Percentiles rank a stretch among this genome's conserved stretches.
These are phyloP conservation scores for Globisporangium apiculatum DNA, from an alignment of 352 stramenopile genomes.

Conservation along the genomic window DNA sequence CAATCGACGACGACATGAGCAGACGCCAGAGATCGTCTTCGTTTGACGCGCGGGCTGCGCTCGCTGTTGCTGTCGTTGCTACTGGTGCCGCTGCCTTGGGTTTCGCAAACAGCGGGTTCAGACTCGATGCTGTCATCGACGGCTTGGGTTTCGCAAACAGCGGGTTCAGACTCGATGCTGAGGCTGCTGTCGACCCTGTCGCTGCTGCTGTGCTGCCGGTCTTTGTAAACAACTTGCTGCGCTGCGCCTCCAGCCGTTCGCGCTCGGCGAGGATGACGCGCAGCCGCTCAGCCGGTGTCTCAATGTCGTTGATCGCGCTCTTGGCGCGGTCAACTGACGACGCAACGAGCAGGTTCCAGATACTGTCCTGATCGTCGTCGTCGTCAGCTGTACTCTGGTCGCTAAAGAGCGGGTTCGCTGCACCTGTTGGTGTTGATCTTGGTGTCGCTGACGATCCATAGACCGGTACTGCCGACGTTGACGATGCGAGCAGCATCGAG, in stretches of 20 bases:
- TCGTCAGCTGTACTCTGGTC: slow-evolving; percentile 35
- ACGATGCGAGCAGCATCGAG: slow-evolving; percentile 44
- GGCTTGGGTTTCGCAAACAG: too few species aligned
- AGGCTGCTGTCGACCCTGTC: too few species aligned
- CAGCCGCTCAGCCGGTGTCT: slow-evolving; percentile 41
- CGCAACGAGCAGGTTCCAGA: slow-evolving; percentile 62
- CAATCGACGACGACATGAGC: slow-evolving; percentile 65
- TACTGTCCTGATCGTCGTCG: slow-evolving; percentile 49
- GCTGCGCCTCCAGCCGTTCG: slow-evolving; percentile 53
- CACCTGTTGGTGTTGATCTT: slow-evolving; percentile 2
- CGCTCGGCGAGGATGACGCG: slow-evolving; percentile 56
- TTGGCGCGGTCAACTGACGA: slow-evolving; percentile 67
- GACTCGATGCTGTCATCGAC: too few species aligned
- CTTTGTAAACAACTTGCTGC: slow-evolving; percentile 25
- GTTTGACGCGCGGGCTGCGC: slow-evolving; percentile 3
- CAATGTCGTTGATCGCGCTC: slow-evolving; percentile 32
- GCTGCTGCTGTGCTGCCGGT: neutral
- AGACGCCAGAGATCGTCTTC: slow-evolving; percentile 69
- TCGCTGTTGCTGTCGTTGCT: neutral
- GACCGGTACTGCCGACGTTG: slow-evolving; percentile 24
- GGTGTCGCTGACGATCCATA: neutral
- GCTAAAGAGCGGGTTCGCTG: slow-evolving; percentile 43
- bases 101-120: slow-evolving; percentile 21
- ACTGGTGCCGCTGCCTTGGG: slow-evolving; percentile 1
- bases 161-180: too few species aligned